Evolutionary conservation across 768 basidiomycete genomes (phyloP).

Genomic region (Macrolepiota dolichaula): DNA sequence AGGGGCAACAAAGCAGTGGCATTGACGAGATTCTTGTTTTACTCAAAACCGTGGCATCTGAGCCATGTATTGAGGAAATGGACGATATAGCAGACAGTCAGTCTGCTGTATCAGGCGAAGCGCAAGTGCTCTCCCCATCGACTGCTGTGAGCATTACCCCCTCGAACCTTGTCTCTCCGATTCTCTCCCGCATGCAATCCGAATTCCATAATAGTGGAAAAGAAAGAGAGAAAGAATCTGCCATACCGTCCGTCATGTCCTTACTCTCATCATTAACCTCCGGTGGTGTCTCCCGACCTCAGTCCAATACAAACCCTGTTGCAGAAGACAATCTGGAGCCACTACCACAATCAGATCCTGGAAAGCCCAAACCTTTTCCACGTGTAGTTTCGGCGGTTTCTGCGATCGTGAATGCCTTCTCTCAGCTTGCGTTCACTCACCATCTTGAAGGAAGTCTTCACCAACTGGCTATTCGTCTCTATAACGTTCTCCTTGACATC

Average conservation of each 20-base stretch:
- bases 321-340: slow-evolving; percentile 29
- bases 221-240: slow-evolving; percentile 40
- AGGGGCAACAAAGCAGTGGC: slow-evolving; percentile 16
- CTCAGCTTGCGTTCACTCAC: slow-evolving; percentile 67
- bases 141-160: slow-evolving; percentile 20
- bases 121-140: slow-evolving; percentile 36
- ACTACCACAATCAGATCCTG: slow-evolving; percentile 21
- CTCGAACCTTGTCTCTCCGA: slow-evolving; percentile 44
- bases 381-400: slow-evolving; percentile 58
- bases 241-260: slow-evolving; percentile 59
- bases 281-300: slow-evolving; percentile 53
- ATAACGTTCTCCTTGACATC: slow-evolving; percentile 46
- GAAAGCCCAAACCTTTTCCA: slow-evolving; percentile 28
- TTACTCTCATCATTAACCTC: slow-evolving; percentile 57
- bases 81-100: slow-evolving; percentile 46
- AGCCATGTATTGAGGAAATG: slow-evolving; percentile 31
- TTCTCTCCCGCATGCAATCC: slow-evolving; percentile 55
- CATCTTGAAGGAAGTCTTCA: slow-evolving; percentile 45
- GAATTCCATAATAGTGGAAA: slow-evolving; percentile 40
- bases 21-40: slow-evolving; percentile 22
- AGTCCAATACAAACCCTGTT: slow-evolving; percentile 45
- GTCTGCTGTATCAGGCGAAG: slow-evolving; percentile 33
- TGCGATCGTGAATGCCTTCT: slow-evolving; percentile 63
- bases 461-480: slow-evolving; percentile 52
- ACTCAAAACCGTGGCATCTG: slow-evolving; percentile 39